Percentiles rank a stretch among this genome's conserved stretches.
Evolutionary conservation across 352 stramenopile species (phyloP).

Genomic region (Phytophthora sojae): DNA sequence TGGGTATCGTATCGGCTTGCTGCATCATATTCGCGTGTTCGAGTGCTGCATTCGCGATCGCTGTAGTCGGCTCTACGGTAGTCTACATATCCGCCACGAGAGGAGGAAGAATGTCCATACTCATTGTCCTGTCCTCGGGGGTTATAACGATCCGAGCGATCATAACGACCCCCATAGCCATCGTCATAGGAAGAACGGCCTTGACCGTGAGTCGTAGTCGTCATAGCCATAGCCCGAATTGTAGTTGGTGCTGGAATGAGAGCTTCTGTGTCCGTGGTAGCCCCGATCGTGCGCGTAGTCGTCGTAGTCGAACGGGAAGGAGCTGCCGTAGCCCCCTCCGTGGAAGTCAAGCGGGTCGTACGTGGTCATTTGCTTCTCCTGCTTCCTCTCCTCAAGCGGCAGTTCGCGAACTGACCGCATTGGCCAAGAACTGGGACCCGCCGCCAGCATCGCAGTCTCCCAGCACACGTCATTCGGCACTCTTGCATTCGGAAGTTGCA

Average conservation of each 20-base stretch:
- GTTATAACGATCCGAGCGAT: neutral
- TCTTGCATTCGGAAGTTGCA: neutral
- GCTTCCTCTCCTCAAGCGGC: neutral
- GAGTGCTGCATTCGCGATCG: neutral
- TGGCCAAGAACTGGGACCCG: too few species aligned
- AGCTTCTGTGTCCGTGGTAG: neutral
- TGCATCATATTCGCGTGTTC: neutral
- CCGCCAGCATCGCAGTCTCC: conserved; percentile 54
- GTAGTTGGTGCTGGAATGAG: neutral
- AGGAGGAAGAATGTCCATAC: neutral
- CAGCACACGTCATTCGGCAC: conserved; percentile 65
- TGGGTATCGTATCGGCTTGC: neutral
- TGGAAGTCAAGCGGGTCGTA: conserved; percentile 4
- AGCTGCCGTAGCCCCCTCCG: neutral
- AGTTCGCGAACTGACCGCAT: neutral
- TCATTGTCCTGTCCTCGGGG: neutral
- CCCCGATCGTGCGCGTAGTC: neutral
- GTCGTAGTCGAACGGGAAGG: neutral
- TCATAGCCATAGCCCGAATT: neutral
- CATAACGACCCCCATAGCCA: neutral
- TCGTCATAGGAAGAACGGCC: neutral
- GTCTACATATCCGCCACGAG: neutral
- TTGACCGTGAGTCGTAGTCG: neutral
- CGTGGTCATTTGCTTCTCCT: neutral
- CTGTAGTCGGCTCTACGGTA: neutral